Conservation (phyloP, 2,329 filamentous ascomycete genomes). For the Seiridium cupressi region DNA sequence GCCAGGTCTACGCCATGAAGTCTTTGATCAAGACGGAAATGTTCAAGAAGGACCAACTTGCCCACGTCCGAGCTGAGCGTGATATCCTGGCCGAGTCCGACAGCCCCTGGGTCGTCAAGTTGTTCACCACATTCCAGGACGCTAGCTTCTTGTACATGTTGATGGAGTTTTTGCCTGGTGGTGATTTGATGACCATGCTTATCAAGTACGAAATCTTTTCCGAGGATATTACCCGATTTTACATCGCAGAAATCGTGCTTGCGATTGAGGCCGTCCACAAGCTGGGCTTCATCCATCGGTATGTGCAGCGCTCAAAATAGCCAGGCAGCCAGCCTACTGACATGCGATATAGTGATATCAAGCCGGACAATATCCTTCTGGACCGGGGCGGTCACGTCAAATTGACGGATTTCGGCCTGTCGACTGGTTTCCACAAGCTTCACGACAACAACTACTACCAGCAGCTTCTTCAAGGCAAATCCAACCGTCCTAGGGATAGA, state of each 20-base stretch:
- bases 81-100: conserved; percentile 99
- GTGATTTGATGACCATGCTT: conserved; percentile 99
- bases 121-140: conserved; percentile 98
- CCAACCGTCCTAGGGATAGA: conserved; percentile 73
- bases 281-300: conserved; percentile 97
- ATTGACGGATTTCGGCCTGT: conserved; percentile 95
- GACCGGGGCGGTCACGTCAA: conserved; percentile 97
- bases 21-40: conserved; percentile 98
- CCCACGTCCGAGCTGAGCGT: conserved; percentile 94
- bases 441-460: conserved; percentile 99
- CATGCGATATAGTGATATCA: conserved; percentile 74
- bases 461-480: conserved; percentile 81
- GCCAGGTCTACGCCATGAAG: conserved; percentile 97
- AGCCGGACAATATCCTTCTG: conserved; percentile 96
- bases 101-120: conserved; percentile 98
- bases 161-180: conserved; percentile 98
- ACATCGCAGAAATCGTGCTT: conserved; percentile 96
- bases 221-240: conserved; percentile 97
- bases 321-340: not conserved
- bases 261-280: conserved; percentile 99
- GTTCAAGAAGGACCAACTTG: conserved; percentile 98
- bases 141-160: conserved; percentile 95
- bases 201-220: conserved; percentile 99
- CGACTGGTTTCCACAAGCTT: conserved; percentile 95
- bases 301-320: conserved; percentile 15